Conservation (phyloP, 2,329 filamentous ascomycete genomes). For the Phaeosphaeriaceae sp. region DNA sequence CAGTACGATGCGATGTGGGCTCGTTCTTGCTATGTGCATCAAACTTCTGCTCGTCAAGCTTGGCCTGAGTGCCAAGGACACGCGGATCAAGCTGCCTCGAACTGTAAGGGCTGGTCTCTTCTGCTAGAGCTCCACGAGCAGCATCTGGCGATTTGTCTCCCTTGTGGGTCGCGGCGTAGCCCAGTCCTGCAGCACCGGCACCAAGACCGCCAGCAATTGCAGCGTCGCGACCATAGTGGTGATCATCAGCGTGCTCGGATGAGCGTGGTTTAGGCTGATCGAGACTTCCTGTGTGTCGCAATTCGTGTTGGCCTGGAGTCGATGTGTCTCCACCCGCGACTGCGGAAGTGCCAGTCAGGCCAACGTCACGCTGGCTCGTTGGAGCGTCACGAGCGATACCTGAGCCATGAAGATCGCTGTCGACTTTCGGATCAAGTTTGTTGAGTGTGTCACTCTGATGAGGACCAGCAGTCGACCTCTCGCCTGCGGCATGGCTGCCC, state of each 20-base stretch:
- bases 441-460: conserved; percentile 1
- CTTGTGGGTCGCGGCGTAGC: conserved; percentile 5
- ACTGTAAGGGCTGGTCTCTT: conserved; percentile 21
- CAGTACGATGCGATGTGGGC: conserved; percentile 8
- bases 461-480: background rate
- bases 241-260: conserved; percentile 17
- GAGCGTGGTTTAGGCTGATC: conserved; percentile 12
- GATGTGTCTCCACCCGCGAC: background rate
- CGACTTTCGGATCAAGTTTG: conserved; percentile 7
- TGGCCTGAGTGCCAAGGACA: conserved; percentile 22
- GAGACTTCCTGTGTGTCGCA: conserved; percentile 21
- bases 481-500: conserved; percentile 1
- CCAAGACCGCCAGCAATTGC: conserved; percentile 17
- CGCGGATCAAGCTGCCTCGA: conserved; percentile 38
- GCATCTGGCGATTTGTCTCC: background rate
- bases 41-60: conserved; percentile 26
- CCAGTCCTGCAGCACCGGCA: conserved; percentile 8
- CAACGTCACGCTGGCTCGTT: background rate
- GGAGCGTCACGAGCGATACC: background rate
- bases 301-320: conserved; percentile 10
- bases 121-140: background rate
- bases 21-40: conserved; percentile 21
- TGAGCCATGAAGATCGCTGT: conserved; percentile 2
- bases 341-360: background rate
- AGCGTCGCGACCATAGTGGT: conserved; percentile 36